These are phyloP conservation scores for Russula abietina DNA, from an alignment of 768 basidiomycete genomes.

Conservation along the genomic window DNA sequence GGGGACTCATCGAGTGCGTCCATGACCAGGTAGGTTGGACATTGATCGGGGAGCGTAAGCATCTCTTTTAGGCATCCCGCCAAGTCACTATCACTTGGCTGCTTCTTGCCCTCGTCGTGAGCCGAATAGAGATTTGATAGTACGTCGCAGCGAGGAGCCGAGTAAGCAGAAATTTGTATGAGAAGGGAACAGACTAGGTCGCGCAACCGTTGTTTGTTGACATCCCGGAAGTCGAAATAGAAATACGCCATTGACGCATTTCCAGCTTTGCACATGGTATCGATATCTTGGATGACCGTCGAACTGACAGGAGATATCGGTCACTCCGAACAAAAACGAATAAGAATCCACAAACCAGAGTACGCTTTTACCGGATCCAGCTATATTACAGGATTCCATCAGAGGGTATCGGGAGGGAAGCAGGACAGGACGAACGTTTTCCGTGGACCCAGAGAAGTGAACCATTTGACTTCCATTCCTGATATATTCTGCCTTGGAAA, in stretches of 20 bases:
- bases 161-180: background rate
- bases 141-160: background rate
- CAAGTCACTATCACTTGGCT: background rate
- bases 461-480: background rate
- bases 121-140: background rate
- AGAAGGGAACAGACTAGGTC: background rate
- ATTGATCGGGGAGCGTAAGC: background rate
- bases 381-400: background rate
- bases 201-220: no score
- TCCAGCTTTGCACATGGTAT: background rate
- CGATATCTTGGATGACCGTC: background rate
- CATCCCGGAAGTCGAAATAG: background rate
- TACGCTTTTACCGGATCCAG: slow-evolving; percentile 2
- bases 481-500: background rate
- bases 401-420: no score
- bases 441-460: slow-evolving; percentile 4
- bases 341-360: background rate
- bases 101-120: background rate
- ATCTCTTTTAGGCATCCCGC: background rate
- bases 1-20: slow-evolving; percentile 11
- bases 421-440: background rate
- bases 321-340: no score
- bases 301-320: background rate
- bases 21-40: background rate
- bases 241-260: background rate